A percentile compares a stretch with the other conserved stretches of the same genome.
phyloP scores from a whole-genome alignment of 768 basidiomycete species.

The Pleurotus djamor region DNA sequence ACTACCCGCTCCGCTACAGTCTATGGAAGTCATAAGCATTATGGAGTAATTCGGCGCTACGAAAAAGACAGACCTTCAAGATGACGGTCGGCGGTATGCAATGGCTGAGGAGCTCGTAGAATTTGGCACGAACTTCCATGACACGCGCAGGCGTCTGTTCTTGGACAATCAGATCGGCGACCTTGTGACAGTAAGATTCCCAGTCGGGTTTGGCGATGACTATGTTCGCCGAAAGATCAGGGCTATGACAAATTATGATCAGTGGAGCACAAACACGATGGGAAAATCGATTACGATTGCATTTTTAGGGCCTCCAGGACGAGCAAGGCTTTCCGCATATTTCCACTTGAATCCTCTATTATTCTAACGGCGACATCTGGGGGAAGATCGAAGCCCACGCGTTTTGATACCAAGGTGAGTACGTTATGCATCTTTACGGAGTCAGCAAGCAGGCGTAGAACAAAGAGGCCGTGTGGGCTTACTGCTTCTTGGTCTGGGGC shows the following conservation, averaged over 20 bases:
- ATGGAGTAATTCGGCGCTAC: neutral
- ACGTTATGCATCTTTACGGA: constrained; percentile 72
- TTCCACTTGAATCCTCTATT: constrained; percentile 79
- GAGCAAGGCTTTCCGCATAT: constrained; percentile 91
- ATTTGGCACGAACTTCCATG: constrained; percentile 89
- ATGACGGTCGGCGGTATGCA: constrained; percentile 95
- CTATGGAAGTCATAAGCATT: constrained; percentile 32
- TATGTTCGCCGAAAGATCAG: constrained; percentile 78
- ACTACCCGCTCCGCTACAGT: constrained; percentile 89
- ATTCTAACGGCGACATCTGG: constrained; percentile 74
- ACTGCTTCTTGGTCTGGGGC: constrained; percentile 84
- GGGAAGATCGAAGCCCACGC: constrained; percentile 72
- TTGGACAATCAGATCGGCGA: constrained; percentile 84
- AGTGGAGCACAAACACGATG: neutral
- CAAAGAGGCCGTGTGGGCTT: constrained; percentile 6
- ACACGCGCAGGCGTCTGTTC: constrained; percentile 89
- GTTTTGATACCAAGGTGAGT: constrained; percentile 74
- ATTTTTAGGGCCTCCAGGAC: constrained; percentile 95
- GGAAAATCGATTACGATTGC: constrained; percentile 70
- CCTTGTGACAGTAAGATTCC: constrained; percentile 95
- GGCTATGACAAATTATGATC: constrained; percentile 37
- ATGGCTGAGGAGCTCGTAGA: constrained; percentile 94
- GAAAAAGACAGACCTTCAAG: constrained; percentile 63
- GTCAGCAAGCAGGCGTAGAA: neutral
- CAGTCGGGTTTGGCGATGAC: constrained; percentile 97